These are phyloP conservation scores for Rhodotorula sp. DNA, from an alignment of 1,284 basidiomycete genomes.

Conservation along the genomic window DNA sequence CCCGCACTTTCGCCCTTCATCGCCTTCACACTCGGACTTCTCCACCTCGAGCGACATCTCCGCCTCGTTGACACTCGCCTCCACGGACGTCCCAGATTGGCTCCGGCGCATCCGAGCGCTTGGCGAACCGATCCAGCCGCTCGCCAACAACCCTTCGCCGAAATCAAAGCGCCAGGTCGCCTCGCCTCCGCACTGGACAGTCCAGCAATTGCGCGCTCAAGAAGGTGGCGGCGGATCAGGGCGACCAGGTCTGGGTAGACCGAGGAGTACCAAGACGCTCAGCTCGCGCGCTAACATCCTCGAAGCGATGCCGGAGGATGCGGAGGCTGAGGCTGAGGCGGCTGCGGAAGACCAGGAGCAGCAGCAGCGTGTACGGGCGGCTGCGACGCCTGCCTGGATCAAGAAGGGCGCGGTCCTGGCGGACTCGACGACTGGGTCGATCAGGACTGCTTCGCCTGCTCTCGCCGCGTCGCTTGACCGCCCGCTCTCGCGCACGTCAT, in stretches of 20 bases:
- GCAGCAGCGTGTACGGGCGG: background rate
- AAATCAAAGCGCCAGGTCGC: conserved; percentile 4
- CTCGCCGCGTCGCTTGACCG: background rate
- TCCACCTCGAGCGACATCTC: conserved; percentile 5
- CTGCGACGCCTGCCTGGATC: conserved; percentile 10
- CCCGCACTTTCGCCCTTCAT: background rate
- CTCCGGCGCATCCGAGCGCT: conserved; percentile 30
- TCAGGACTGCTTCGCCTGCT: background rate
- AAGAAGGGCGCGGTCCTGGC: background rate
- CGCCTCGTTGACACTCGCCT: background rate
- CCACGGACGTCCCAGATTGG: conserved; percentile 31
- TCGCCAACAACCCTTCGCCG: background rate
- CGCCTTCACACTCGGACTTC: conserved; percentile 6
- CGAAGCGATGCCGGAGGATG: conserved; percentile 27
- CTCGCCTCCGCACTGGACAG: conserved; percentile 30
- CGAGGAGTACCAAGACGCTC: conserved; percentile 20
- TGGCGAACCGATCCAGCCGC: conserved; percentile 29
- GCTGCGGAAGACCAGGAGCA: conserved; percentile 1
- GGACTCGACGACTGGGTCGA: background rate
- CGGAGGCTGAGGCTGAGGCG: conserved; percentile 26
- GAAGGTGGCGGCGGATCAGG: conserved; percentile 5
- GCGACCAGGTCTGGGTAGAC: conserved; percentile 13
- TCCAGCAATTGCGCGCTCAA: conserved; percentile 23
- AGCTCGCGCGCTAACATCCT: conserved; percentile 12
- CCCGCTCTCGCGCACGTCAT: conserved; percentile 3